These are phyloP conservation scores for Pholiota microspora DNA, from an alignment of 768 basidiomycete genomes.

Conservation along the genomic window DNA sequence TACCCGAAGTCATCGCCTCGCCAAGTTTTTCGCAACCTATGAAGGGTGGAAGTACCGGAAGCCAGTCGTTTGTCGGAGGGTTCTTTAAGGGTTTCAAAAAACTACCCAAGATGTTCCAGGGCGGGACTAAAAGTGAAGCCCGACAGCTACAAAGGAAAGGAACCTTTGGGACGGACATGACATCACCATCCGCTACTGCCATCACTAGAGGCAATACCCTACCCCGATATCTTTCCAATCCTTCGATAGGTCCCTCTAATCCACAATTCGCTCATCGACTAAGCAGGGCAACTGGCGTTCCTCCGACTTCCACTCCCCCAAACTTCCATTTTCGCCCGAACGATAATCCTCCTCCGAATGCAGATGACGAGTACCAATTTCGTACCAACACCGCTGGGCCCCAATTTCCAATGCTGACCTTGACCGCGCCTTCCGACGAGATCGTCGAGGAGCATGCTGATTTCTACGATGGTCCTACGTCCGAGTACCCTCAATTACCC, in stretches of 20 bases:
- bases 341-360: too few species aligned
- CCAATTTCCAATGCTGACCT: slow-evolving; percentile 28
- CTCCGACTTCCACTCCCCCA: too few species aligned
- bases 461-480: slow-evolving; percentile 21
- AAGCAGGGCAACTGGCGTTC: slow-evolving; percentile 33
- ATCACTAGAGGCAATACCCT: slow-evolving; percentile 32
- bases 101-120: slow-evolving; percentile 32
- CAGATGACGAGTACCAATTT: slow-evolving; percentile 19
- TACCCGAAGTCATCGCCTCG: background rate
- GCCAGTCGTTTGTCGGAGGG: slow-evolving; percentile 32
- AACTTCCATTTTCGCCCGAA: too few species aligned
- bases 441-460: slow-evolving; percentile 25
- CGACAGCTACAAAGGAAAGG: slow-evolving; percentile 19
- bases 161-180: slow-evolving; percentile 30
- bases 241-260: slow-evolving; percentile 35
- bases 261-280: slow-evolving; percentile 31
- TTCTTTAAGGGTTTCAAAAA: slow-evolving; percentile 36
- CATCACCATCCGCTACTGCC: slow-evolving; percentile 24
- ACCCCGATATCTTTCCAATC: slow-evolving; percentile 37
- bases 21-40: background rate
- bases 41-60: background rate
- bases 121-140: slow-evolving; percentile 16
- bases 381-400: slow-evolving; percentile 18
- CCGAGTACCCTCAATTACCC: slow-evolving; percentile 15
- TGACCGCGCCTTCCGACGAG: slow-evolving; percentile 30